These are phyloP conservation scores for Thozetella sp. DNA, from an alignment of 495 filamentous ascomycete genomes.

Conservation along the genomic window DNA sequence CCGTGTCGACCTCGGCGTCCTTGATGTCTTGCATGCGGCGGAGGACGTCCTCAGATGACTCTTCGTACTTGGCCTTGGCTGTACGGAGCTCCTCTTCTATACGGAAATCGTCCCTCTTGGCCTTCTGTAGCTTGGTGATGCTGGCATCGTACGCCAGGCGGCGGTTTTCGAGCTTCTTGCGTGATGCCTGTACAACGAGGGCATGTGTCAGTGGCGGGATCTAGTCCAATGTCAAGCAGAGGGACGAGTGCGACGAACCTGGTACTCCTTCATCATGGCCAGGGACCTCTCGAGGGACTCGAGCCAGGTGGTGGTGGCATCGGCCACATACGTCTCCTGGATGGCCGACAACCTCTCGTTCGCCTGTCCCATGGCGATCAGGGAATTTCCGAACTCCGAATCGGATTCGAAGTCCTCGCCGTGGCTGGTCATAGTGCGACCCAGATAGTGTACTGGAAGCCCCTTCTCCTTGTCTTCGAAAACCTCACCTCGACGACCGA, in stretches of 20 bases:
- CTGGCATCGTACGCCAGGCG: conserved; percentile 92
- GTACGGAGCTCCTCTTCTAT: conserved; percentile 91
- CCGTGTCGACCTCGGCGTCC: conserved; percentile 83
- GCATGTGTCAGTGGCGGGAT: conserved; percentile 12
- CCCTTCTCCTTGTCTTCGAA: conserved; percentile 82
- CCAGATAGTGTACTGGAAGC: conserved; percentile 78
- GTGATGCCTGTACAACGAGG: conserved; percentile 58
- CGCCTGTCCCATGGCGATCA: conserved; percentile 78
- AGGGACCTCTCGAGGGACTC: conserved; percentile 88
- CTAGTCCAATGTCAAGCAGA: not conserved
- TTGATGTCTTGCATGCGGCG: conserved; percentile 97
- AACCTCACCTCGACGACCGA: conserved; percentile 82
- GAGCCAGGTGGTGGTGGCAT: conserved; percentile 87
- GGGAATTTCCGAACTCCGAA: conserved; percentile 90
- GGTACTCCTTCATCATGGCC: conserved; percentile 97
- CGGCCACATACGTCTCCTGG: conserved; percentile 81
- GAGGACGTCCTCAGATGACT: conserved; percentile 89
- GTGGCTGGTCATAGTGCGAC: conserved; percentile 85
- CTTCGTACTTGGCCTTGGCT: conserved; percentile 95
- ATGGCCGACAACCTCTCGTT: conserved; percentile 88
- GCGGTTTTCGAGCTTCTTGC: conserved; percentile 93
- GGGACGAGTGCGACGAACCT: conserved; percentile 44
- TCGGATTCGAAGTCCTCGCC: conserved; percentile 92
- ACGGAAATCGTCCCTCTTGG: conserved; percentile 89
- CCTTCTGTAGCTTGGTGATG: conserved; percentile 89